Percentiles rank a stretch among this genome's conserved stretches.
Evolutionary conservation across 306 rosid genomes (phyloP).

Genomic region (Cajanus cajan): DNA sequence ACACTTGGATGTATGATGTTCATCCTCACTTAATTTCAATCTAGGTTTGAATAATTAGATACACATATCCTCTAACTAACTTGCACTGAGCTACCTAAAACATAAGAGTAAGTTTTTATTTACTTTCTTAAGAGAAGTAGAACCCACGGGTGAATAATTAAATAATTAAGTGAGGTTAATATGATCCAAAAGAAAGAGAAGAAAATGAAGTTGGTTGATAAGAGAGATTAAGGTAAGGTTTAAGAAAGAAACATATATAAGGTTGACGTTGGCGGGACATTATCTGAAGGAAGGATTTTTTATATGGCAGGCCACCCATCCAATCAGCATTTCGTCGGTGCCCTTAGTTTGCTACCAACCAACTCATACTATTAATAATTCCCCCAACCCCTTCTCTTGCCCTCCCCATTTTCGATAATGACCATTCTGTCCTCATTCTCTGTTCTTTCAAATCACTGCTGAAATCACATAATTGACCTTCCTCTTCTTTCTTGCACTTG

Average conservation of each 20-base stretch:
- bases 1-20: not conserved
- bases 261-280: constrained; percentile 44
- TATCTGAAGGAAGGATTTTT: constrained; percentile 22
- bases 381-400: not conserved
- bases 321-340: constrained; percentile 82
- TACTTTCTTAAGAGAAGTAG: not conserved
- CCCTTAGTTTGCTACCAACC: constrained; percentile 56
- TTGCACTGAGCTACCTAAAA: not conserved
- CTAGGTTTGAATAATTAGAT: not conserved
- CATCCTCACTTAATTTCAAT: not conserved
- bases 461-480: constrained; percentile 31
- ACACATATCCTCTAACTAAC: not conserved
- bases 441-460: not conserved
- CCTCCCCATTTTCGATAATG: not conserved
- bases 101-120: not conserved
- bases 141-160: not conserved
- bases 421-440: constrained; percentile 30
- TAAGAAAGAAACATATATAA: not conserved
- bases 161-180: not conserved
- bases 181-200: not conserved
- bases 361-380: constrained; percentile 44
- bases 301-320: constrained; percentile 54
- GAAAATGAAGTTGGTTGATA: not conserved
- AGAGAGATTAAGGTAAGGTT: not conserved
- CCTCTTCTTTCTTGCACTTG: not conserved